These are phyloP conservation scores for Aspergillus nomiae DNA, from an alignment of 2,329 filamentous ascomycete species.

Conservation along the genomic window DNA sequence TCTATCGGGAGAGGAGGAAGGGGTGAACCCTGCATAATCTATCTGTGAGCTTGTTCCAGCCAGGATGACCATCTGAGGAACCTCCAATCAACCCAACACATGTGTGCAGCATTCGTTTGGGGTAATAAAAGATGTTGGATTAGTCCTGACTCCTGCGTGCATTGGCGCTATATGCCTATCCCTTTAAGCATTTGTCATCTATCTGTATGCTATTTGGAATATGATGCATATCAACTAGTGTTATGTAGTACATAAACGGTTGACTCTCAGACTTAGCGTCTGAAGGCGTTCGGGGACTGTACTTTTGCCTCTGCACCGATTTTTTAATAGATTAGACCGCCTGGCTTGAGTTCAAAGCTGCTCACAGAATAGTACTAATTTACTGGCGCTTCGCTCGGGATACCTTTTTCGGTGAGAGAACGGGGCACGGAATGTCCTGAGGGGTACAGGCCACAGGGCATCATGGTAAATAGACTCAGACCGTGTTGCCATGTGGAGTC, in stretches of 20 bases:
- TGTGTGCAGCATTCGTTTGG: not conserved
- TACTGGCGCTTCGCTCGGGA: not conserved
- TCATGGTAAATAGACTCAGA: not conserved
- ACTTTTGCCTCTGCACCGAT: not conserved
- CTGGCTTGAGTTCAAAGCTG: not conserved
- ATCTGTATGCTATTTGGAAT: not conserved
- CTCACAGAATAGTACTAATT: not conserved
- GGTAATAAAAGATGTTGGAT: not conserved
- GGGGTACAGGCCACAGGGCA: not conserved
- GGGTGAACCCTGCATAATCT: not conserved
- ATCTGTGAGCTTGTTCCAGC: not conserved
- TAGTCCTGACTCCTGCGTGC: not conserved
- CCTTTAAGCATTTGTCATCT: not conserved
- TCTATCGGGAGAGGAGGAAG: not conserved
- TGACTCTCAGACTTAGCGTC: not conserved
- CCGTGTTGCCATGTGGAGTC: not conserved
- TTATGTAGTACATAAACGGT: not conserved
- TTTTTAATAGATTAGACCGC: not conserved
- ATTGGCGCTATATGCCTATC: not conserved
- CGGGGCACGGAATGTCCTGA: not conserved
- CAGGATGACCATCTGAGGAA: not conserved
- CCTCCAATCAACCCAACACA: not conserved
- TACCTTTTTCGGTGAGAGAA: not conserved
- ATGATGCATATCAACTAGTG: not conserved
- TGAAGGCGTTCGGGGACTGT: not conserved